Evolutionary conservation across 441 rosid species (phyloP).

Genomic region (Croton setiger): DNA sequence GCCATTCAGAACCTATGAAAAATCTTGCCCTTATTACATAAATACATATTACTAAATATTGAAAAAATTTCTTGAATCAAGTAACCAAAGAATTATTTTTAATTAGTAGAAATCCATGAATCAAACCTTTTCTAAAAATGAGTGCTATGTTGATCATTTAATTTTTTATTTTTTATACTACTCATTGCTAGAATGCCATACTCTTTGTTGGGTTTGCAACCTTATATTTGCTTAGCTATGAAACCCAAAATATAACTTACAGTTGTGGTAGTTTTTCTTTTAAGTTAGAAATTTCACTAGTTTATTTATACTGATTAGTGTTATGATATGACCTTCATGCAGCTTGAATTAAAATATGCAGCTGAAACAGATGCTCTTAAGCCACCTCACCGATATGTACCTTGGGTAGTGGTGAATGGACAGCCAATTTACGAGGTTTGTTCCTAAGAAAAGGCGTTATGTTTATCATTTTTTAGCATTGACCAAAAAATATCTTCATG

Average conservation of each 20-base stretch:
- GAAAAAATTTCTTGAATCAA: not conserved
- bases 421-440: slow-evolving; percentile 88
- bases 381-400: slow-evolving; percentile 86
- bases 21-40: not conserved
- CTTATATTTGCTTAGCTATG: not conserved
- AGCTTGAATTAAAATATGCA: slow-evolving; percentile 80
- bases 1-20: not conserved
- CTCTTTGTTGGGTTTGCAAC: not conserved
- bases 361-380: slow-evolving; percentile 73
- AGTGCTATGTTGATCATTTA: not conserved
- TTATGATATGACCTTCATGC: slow-evolving; percentile 25
- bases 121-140: not conserved
- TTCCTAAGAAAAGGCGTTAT: slow-evolving; percentile 4
- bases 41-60: not conserved
- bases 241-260: not conserved
- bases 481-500: not conserved
- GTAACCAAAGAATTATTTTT: not conserved
- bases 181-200: not conserved
- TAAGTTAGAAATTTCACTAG: not conserved
- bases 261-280: not conserved
- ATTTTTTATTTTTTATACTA: not conserved
- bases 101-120: not conserved
- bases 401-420: slow-evolving; percentile 94
- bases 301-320: not conserved
- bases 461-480: not conserved